These are phyloP conservation scores for Ilex aquifolium DNA, from an alignment of 257 asterid genomes.

Conservation along the genomic window DNA sequence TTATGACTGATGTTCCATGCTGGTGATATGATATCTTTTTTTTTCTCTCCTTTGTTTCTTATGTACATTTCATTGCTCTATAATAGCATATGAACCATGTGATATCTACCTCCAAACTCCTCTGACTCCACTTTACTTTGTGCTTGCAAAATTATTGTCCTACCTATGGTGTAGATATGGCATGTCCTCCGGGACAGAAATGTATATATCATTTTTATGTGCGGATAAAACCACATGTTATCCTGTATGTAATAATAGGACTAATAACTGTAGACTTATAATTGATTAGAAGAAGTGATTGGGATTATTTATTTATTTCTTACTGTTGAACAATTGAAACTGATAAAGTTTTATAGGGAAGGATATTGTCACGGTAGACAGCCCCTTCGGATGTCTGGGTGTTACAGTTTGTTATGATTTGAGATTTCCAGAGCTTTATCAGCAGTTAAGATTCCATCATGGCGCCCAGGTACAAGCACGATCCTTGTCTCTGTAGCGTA, in stretches of 20 bases:
- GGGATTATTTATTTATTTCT: not conserved
- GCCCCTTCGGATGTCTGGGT: slow-evolving; percentile 81
- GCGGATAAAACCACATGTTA: not conserved
- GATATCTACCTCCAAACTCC: too few relatives aligned
- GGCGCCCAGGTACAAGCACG: slow-evolving; percentile 44
- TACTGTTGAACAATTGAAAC: not conserved
- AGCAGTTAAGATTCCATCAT: slow-evolving; percentile 72
- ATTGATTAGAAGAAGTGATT: not conserved
- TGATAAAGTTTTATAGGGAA: slow-evolving; percentile 33
- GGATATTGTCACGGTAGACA: slow-evolving; percentile 61
- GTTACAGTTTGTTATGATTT: slow-evolving; percentile 88
- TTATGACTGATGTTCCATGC: not conserved
- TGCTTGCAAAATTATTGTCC: not conserved
- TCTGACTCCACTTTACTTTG: not conserved
- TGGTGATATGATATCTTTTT: not conserved
- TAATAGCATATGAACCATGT: not conserved
- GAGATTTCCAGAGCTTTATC: slow-evolving; percentile 94
- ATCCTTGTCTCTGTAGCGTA: not conserved
- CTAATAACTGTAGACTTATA: not conserved
- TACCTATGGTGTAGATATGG: not conserved
- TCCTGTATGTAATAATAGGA: not conserved
- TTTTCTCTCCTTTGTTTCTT: not conserved
- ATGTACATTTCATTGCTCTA: not conserved
- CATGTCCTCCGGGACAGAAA: too few relatives aligned
- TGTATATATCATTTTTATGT: not conserved